Conservation (phyloP, 306 rosid genomes). For the Gastrolobium bilobum region DNA sequence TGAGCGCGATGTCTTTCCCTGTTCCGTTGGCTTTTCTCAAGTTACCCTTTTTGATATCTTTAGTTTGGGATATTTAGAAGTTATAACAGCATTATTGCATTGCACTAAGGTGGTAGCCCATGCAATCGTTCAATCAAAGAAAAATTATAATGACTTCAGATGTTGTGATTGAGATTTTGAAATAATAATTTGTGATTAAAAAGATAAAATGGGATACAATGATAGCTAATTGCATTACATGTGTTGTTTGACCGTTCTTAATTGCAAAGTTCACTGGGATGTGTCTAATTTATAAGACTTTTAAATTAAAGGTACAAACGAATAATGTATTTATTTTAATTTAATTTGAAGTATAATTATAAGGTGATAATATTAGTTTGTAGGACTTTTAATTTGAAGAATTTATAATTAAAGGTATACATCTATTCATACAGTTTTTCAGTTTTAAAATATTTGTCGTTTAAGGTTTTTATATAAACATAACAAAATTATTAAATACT, state of each 20-base stretch:
- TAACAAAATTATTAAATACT: too few species aligned
- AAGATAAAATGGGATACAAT: conserved; percentile 31
- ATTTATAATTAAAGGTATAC: too few species aligned
- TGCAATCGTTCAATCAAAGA: conserved; percentile 33
- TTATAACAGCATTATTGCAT: conserved; percentile 6
- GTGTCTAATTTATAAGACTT: too few species aligned
- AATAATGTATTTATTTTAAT: too few species aligned
- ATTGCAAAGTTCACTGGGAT: too few species aligned
- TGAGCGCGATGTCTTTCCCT: conserved; percentile 11
- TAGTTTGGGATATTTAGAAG: conserved; percentile 7
- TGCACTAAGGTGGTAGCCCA: conserved; percentile 10
- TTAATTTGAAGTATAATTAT: too few species aligned
- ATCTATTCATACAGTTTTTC: too few species aligned
- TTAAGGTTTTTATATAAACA: too few species aligned
- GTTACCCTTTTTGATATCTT: conserved; percentile 17
- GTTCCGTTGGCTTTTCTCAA: conserved; percentile 30
- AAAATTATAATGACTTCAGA: conserved; percentile 29
- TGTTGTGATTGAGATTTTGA: conserved; percentile 20
- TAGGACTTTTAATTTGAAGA: too few species aligned
- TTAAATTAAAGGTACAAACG: too few species aligned
- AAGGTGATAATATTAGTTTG: too few species aligned
- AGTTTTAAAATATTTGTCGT: too few species aligned
- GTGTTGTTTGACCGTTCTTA: neutral
- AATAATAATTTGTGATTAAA: conserved; percentile 30
- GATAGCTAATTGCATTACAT: conserved; percentile 2